Base-by-base conservation (phyloP, 2,329 filamentous ascomycete genomes). In the Fonsecaea erecta region DNA sequence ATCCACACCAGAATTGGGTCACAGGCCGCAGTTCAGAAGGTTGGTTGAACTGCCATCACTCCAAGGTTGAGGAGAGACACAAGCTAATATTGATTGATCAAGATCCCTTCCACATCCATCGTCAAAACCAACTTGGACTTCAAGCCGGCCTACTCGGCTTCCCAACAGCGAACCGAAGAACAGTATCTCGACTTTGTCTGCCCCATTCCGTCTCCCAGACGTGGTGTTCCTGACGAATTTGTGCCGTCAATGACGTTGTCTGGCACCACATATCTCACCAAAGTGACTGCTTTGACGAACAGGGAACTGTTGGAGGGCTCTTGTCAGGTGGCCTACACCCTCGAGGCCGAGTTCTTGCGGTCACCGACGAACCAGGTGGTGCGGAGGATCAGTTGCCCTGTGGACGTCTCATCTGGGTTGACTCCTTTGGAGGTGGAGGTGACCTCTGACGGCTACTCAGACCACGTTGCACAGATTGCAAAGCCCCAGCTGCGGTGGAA, bases 271-370 rank as follows among this genome's bases (percentile, higher is more conserved):
- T 67, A 65, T 43, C 53, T 70, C 52, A 70, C 68, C n/a, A 56
- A 57, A 26, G 63, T 66, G 26, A 65, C 65, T 7, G 68, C 65
- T 11, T 18, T 68, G 28, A 68, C 40, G 37, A 61, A 67, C 43
- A 52, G 65, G 59, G 65, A 70, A 26, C 56, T 68, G 8, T 55
- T 70, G 18, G 35, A 66, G 34, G 68, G 68, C 4, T 54, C 48
- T n/a, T 70, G 68, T 57, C 54, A 70, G 9, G 68, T 70, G 7
- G 28, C 64, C 4, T 70, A 70, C 37, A 62, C 59, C 46, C 62
- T 70, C 28, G 68, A 70, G 34, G 63, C 65, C 9, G 64, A 64
- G 37, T 65, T 70, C 34, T n/a, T 63, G 35, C 60, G 54, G 26
- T 66, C 63, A n/a, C 52, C 43, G 16, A 57, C 60, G 4, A 34